Evolutionary conservation across 306 rosid species (phyloP).

Genomic region (Medicago truncatula): MtrunA17r5.0-ANR NC_053043.1:42083001-42083500

Average conservation of each 20-base stretch:
- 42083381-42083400: slow-evolving; percentile 75
- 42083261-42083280: slow-evolving; percentile 52
- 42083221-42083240: slow-evolving; percentile 83
- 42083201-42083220: slow-evolving; percentile 69
- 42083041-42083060: not conserved
- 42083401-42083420: slow-evolving; percentile 42
- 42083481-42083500: slow-evolving; percentile 13
- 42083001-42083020: too few relatives aligned
- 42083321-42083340: slow-evolving; percentile 53
- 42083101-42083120: slow-evolving; percentile 91
- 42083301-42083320: slow-evolving; percentile 92
- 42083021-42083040: not conserved
- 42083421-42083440: slow-evolving; percentile 30
- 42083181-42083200: slow-evolving; percentile 66
- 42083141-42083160: slow-evolving; percentile 77
- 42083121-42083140: slow-evolving; percentile 95
- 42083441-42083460: slow-evolving; percentile 21
- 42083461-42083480: slow-evolving; percentile 25
- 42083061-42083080: not conserved
- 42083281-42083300: slow-evolving; percentile 68
- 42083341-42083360: slow-evolving; percentile 78
- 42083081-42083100: slow-evolving; percentile 87
- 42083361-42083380: slow-evolving; percentile 79
- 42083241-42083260: slow-evolving; percentile 59
- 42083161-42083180: slow-evolving; percentile 57